Conservation (phyloP, 2,329 filamentous ascomycete species). For the Talaromyces pinophilus region DNA sequence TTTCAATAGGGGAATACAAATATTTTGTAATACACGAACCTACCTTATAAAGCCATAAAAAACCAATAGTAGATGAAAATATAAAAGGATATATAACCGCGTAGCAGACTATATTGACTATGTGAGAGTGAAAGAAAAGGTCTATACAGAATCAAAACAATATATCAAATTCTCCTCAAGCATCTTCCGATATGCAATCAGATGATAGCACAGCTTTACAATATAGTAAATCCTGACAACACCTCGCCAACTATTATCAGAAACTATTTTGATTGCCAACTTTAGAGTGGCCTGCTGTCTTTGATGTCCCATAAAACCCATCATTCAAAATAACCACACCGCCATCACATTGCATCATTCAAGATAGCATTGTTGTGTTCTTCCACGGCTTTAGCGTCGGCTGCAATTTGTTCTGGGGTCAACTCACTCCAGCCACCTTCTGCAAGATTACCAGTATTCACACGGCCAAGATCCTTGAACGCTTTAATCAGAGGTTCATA, state of each 20-base stretch:
- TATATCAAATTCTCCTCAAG: not conserved
- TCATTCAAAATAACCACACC: not conserved
- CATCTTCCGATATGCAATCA: not conserved
- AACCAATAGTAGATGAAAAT: not conserved
- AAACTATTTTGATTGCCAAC: no score
- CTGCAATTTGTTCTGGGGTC: slow-evolving; percentile 7
- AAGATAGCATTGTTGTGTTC: slow-evolving; percentile 17
- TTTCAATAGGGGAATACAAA: not conserved
- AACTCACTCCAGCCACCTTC: not conserved
- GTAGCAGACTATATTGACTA: not conserved
- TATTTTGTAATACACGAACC: not conserved
- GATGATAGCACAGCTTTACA: not conserved
- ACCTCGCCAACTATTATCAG: no score
- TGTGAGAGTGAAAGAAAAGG: not conserved
- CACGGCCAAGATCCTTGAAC: slow-evolving; percentile 11
- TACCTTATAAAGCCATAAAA: not conserved
- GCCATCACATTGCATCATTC: not conserved
- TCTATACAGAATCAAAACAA: not conserved
- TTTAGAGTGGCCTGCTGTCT: no score
- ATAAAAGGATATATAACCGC: not conserved
- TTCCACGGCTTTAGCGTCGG: not conserved
- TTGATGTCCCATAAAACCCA: not conserved
- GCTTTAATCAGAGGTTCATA: slow-evolving; percentile 14
- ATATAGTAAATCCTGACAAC: not conserved
- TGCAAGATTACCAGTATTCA: slow-evolving; percentile 9